Percentiles rank a stretch among this genome's conserved stretches.
phyloP scores from a whole-genome alignment of 1,284 basidiomycete genomes.

The Pisolithus thermaeus region DNA sequence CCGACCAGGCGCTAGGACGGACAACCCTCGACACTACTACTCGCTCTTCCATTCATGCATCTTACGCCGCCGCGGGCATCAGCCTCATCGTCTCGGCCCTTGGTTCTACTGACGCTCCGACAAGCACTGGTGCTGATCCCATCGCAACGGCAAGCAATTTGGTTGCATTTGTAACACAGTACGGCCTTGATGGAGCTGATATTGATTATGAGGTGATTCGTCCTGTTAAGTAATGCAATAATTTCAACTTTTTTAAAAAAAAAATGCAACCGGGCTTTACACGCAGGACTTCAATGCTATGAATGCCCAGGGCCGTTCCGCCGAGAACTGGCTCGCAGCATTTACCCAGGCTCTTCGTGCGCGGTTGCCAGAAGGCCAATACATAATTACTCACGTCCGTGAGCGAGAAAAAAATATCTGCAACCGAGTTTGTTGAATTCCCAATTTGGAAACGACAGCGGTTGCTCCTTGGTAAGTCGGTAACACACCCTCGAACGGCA shows the following conservation, averaged over 20 bases:
- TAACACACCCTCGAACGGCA: too few relatives aligned
- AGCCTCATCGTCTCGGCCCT: conserved; percentile 53
- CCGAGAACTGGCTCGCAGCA: conserved; percentile 38
- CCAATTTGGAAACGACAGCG: conserved; percentile 3
- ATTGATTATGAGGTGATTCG: too few relatives aligned
- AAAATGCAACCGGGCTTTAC: too few relatives aligned
- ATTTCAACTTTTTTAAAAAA: neutral
- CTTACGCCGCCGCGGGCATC: conserved; percentile 53
- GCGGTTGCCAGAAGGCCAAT: conserved; percentile 29
- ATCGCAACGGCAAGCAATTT: conserved; percentile 38
- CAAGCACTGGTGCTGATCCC: conserved; percentile 36
- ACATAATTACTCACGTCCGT: conserved; percentile 35
- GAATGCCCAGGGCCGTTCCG: conserved; percentile 31
- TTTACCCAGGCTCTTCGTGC: conserved; percentile 37
- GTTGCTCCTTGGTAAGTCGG: too few relatives aligned
- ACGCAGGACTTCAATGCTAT: conserved; percentile 43
- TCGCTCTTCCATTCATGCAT: conserved; percentile 38
- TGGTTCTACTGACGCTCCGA: conserved; percentile 41
- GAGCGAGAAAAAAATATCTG: neutral
- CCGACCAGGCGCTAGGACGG: conserved; percentile 44
- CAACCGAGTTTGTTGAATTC: neutral
- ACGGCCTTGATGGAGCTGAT: conserved; percentile 37
- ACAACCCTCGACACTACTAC: conserved; percentile 33
- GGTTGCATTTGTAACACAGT: conserved; percentile 44
- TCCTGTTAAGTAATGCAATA: conserved; percentile 14